Evolutionary conservation across 106 monocot species (phyloP), one percentile per base, ranked within the genome.

Genomic region (Cymbidium sinense): DNA sequence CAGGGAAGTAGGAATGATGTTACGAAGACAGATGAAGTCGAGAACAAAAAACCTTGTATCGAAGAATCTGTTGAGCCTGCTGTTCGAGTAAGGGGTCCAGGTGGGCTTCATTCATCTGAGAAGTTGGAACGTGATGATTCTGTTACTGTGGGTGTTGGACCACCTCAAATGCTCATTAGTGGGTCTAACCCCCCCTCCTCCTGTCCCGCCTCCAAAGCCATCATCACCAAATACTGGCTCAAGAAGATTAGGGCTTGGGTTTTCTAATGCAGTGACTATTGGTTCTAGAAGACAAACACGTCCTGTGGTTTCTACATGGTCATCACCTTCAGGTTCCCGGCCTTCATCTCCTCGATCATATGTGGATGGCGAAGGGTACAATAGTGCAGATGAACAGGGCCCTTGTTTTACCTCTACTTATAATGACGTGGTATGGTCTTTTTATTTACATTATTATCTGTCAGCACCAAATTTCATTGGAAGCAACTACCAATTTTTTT

Each of bases 311-410:
- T 79, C 89, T 30, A 73, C 76, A 30, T 69, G 95, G 31, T 64
- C 86, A 47, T 84, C 90, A 1, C 74, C 85, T 62, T 76, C 96
- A 8, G 93, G 86, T 25, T 93, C 93, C 55, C 79, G 79, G 17
- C 90, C 94, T 21, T 80, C 99, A 75, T 99, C 99, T 73, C 99
- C 99, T 47, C 93, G 90, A 76, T 89, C 98, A 25, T 82, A 82
- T 79, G 84, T 65, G 61, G 99, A 99, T 52, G 90, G 81, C 0
- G 99, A 99, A 77, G 99, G 95, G 33, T 99, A 99, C 76, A 99
- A 99, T 64, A 99, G 99, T 84, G 88, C 95, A 18, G 99, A 99
- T 80, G 99, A 99, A 75, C 99, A 95, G 47, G 85, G 80, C 50
- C 84, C 92, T 41, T 89, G 94, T 77, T 92, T 83, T 84, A 77